Percentiles rank a stretch among this genome's conserved stretches.
These are phyloP conservation scores for Aspergillus sp. DNA, from an alignment of 2,329 filamentous ascomycete species.

Conservation along the genomic window DNA sequence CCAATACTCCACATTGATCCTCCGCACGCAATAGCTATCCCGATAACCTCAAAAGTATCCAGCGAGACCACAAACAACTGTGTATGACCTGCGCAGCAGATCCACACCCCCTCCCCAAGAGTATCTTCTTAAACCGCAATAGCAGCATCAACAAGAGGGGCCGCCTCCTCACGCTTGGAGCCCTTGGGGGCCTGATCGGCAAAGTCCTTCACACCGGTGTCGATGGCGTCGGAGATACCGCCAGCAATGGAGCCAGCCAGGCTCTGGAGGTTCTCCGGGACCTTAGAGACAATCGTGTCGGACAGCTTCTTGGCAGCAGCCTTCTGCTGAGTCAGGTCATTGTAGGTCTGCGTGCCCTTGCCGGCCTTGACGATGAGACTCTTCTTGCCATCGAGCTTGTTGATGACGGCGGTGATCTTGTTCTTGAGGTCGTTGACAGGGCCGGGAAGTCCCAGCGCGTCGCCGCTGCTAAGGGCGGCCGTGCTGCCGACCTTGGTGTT, in stretches of 20 bases:
- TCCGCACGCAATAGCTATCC: neutral
- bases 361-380: conserved; percentile 10
- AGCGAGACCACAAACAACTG: neutral
- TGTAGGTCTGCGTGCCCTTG: conserved; percentile 14
- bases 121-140: neutral
- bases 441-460: conserved; percentile 18
- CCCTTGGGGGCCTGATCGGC: neutral
- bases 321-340: conserved; percentile 7
- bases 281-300: conserved; percentile 9
- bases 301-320: conserved; percentile 9
- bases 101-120: too few relatives aligned
- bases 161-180: neutral
- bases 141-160: neutral
- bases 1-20: neutral
- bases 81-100: neutral
- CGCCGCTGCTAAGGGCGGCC: conserved; percentile 6
- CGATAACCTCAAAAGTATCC: neutral
- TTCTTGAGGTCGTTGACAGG: conserved; percentile 17
- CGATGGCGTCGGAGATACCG: conserved; percentile 3
- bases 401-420: conserved; percentile 9
- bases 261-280: conserved; percentile 8
- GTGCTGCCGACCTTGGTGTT: conserved; percentile 13
- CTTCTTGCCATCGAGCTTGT: conserved; percentile 12
- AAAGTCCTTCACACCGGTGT: conserved; percentile 5
- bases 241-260: neutral